These are phyloP conservation scores for Penstemon eatonii DNA, from an alignment of 257 asterid species.

Conservation along the genomic window DNA sequence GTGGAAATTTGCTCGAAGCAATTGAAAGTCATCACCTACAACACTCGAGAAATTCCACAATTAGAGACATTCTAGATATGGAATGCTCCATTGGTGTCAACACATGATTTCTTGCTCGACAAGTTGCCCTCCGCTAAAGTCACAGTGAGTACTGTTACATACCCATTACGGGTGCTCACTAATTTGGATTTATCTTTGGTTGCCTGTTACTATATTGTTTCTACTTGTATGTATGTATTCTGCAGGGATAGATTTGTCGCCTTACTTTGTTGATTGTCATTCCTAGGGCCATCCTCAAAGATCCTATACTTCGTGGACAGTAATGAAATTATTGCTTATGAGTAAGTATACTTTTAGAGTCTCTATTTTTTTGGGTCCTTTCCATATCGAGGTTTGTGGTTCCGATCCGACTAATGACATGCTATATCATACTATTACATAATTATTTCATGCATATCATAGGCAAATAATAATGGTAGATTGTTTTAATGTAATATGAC, in stretches of 20 bases:
- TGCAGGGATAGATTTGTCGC: constrained; percentile 85
- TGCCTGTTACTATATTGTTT: neutral
- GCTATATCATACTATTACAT: no score
- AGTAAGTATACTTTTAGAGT: no score
- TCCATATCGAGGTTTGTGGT: no score
- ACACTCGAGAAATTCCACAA: constrained; percentile 41
- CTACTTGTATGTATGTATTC: constrained; percentile 13
- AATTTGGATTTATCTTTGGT: neutral
- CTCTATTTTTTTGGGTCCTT: no score
- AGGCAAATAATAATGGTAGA: no score
- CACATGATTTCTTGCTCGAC: constrained; percentile 64
- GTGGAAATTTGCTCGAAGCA: constrained; percentile 85
- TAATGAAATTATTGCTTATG: no score
- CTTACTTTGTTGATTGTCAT: constrained; percentile 67
- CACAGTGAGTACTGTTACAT: constrained; percentile 42
- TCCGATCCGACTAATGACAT: no score
- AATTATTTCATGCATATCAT: no score
- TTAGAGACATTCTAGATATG: constrained; percentile 65
- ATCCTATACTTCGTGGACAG: constrained; percentile 52
- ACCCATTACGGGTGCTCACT: neutral
- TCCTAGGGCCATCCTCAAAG: constrained; percentile 27
- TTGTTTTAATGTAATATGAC: no score
- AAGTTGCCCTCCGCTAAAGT: constrained; percentile 63
- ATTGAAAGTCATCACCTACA: constrained; percentile 59
- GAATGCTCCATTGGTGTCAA: constrained; percentile 92